Base-by-base conservation (phyloP, 345 rosid genomes). In the Melaleuca quinquenervia region DNA sequence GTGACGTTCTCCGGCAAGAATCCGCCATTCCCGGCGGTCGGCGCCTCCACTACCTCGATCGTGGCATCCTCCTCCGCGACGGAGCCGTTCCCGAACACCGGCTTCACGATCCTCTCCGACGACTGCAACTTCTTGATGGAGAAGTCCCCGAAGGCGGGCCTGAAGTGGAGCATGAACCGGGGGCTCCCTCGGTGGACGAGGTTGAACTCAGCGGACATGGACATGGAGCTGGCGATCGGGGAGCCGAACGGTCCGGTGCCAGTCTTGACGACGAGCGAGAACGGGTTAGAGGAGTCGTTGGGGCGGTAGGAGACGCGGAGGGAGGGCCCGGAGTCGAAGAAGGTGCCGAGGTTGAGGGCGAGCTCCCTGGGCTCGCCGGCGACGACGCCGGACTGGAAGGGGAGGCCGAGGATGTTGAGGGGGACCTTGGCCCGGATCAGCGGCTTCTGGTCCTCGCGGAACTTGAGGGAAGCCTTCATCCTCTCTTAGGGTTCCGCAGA, bases 401-500 rank as follows among this genome's bases (percentile, higher is more conserved):
- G 98, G 7, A 95, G 64, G 18, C 99, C 99, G 52, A 93, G 83
- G 44, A 97, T 92, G 88, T 90, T 94, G 21, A 96, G 88, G 26
- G 99, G 99, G 36, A 96, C 93, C 55, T 97, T 96, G 36, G 98
- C 98, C 86, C 98, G 90, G 74, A 95, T 85, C 2, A 97, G 88
- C 14, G 99, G 98, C 90, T 93, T 96, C 70, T 92, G 92, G 70
- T 97, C 98, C 50, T 97, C 98, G 0, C 99, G 96, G 89, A 97
- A 97, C 90, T 97, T 97, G 84, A 96, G 86, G 3, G 98, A 97
- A 32, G 98, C 98, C 90, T 96, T 97, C 99, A 95, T 97, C 85
- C 14, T 82, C 36, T 44, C 27, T 5, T 29, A 45, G 44, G 48
- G 62, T 22, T 54, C 26, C 20, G 53, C 15, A 5, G 18, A 12